Evolutionary conservation across 1,284 basidiomycete species (phyloP), one percentile per base, ranked within the genome.

Genomic region (Leccinum griseonigrum): DNA sequence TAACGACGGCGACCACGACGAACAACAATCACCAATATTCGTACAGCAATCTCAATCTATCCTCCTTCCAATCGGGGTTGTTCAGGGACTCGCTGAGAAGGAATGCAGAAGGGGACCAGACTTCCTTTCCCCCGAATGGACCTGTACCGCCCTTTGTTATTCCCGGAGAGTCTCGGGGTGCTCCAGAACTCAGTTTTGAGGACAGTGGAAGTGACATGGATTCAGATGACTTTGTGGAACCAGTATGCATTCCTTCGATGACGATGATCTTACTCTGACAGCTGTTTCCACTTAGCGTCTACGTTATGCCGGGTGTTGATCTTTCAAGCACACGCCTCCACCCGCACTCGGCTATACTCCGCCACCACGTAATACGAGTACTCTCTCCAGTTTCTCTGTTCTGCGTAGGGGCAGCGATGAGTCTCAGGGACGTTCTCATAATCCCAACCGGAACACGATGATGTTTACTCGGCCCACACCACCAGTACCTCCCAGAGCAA

Each of bases 181-280:
- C 48, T 18, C 63, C 71, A 6, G 60, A 57, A 59, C 36, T 66
- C 4, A 52, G 58, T 14, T 60, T 67, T 26, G 74, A 74, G 5
- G 74, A 75, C 58, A 75, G 69, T 53, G 74, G 55, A 56, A 71
- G 72, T 9, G 73, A 73, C 3, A 70, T 75, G 67, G 74, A 73
- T 57, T 55, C 68, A 31, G 74, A 71, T 18, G 63, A 69, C 18
- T 56, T 65, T 14, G 38, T 65, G 51, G 60, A 51, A 50, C 62
- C 54, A 2, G 70, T 72, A 34, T 4, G 68, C 62, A 11, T 1
- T 48, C 10, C 40, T 54, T 61, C 3, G 16, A 53, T 3, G 4
- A n/a, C 55, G 18, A 14, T 55, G 10, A 52, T 53, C 16, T 6
- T 26, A 6, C 22, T 36, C 64, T 71, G 53, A 71, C 43, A 6